A percentile compares a stretch with the other conserved stretches of the same genome.
Evolutionary conservation across 208 protist species (phyloP).

Genomic region (Trypanosoma conorhini): DNA sequence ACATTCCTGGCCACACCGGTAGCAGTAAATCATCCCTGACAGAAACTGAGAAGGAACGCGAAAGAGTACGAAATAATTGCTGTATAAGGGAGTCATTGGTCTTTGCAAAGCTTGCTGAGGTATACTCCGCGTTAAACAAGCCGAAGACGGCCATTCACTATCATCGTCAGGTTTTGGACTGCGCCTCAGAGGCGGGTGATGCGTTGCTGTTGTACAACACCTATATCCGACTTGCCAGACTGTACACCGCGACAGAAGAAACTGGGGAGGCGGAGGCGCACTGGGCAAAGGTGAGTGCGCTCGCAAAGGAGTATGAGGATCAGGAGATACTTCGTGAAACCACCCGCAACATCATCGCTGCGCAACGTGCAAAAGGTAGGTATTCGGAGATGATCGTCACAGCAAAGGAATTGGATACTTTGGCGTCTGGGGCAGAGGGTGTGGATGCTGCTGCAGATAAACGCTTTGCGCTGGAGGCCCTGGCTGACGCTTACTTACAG

Average conservation of each 20-base stretch:
- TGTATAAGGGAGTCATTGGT: conserved; percentile 57
- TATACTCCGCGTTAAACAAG: conserved; percentile 76
- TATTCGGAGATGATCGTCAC: conserved; percentile 69
- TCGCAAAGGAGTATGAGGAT: conserved; percentile 85
- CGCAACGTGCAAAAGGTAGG: conserved; percentile 61
- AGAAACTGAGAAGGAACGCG: conserved; percentile 3
- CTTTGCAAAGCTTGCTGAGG: conserved; percentile 74
- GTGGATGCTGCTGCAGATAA: conserved; percentile 64
- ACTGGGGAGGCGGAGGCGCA: conserved; percentile 51
- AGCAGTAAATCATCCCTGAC: not conserved
- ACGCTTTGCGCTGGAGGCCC: conserved; percentile 76
- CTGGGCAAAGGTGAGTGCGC: conserved; percentile 78
- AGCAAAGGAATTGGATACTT: conserved; percentile 66
- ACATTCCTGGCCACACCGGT: conserved; percentile 1
- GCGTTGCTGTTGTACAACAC: conserved; percentile 80
- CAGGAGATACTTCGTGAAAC: conserved; percentile 82
- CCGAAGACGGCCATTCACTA: conserved; percentile 77
- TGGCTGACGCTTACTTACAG: conserved; percentile 81
- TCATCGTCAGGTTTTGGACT: conserved; percentile 70
- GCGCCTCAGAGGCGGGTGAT: conserved; percentile 62
- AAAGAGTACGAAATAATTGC: conserved; percentile 39
- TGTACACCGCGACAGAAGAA: conserved; percentile 58
- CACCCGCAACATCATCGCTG: conserved; percentile 81
- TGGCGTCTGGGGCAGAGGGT: conserved; percentile 66
- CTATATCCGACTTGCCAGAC: conserved; percentile 69